Base-by-base conservation (phyloP, 2,329 filamentous ascomycete species). In the Cryphonectria nitschkei region DNA sequence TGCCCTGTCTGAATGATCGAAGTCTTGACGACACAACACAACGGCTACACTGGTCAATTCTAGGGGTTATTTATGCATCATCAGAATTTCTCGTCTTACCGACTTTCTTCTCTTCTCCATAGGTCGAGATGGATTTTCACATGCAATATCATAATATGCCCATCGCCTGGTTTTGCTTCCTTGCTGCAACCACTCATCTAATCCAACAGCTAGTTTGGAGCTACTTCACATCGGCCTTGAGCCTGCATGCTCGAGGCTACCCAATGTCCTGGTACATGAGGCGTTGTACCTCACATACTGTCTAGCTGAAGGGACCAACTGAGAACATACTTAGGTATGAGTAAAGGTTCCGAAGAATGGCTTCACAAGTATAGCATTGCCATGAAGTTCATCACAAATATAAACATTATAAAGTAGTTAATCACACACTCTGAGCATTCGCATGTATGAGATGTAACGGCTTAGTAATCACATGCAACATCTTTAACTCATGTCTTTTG, bases 401-500 rank as follows among this genome's bases (percentile, higher is more conserved):
- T 22, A 52, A 26, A 9, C 22, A 52, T n/a, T 52, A 39, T 3
- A 39, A 11, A 11, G 37, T 39, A 13, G 3, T 39, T 39, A 13
- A 39, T 22, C 22, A 16, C 43, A 4, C 43, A 7, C 43, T 22
- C 19, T 22, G 22, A 50, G 46, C 46, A 50, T n/a, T 50, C 16
- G 22, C 46, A n/a, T 56, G 52, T 58, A 3, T 34, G 19, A 34
- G 2, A 13, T 1, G 2, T 4, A 19, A 8, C 29, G 7, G 54
- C 54, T 58, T 58, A 58, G 54, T 58, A 16, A 58, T 58, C 54
- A 58, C 14, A 58, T 58, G 54, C 54, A 32, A 29, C 26, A 8
- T 58, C 29, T 9, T 2, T 29, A 58, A 32, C 5, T 29, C 9
- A 58, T 5, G 54, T 58, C 52, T 58, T 26, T 34, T 62, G 26